Base-by-base conservation (phyloP, 441 rosid species). In the Erysimum cheiri region DNA sequence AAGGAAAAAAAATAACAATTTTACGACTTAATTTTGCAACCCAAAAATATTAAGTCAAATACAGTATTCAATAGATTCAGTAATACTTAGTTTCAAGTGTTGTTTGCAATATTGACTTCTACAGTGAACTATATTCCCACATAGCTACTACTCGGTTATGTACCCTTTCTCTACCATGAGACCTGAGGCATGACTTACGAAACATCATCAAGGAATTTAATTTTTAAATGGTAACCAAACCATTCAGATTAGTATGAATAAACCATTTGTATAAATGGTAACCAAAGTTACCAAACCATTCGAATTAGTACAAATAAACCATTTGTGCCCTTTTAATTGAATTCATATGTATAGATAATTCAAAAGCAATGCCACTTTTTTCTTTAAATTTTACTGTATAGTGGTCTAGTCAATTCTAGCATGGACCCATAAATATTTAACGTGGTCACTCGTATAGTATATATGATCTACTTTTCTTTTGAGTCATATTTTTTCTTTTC, bases 381-480 rank as follows among this genome's bases (percentile, higher is more conserved):
- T 31, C 56, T 53, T 74, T 68, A 54, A 35, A 17, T 36, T 68
- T 74, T 15, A 74, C 78, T 56, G 65, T 68, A 61, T n/a, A n/a
- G 65, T 68, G 69, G 78, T 74, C 65, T 74, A 44, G 78, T 74
- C 78, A 68, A 74, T 68, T 74, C 74, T 54, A 46, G 53, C 60
- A 61, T 74, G 78, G 74, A 68, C 74, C 78, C 78, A 74, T 69
- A 74, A 74, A 68, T 68, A 74, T 74, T 44, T 61, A 74, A 74
- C 74, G 64, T 74, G 64, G 70, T 68, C 69, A 74, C 65, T 74
- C 54, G 64, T 54, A 74, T 74, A 74, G 69, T 67, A 31, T 60
- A 36, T 54, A 66, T 60, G 73, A 74, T 74, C 64, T 68, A 74
- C 78, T 68, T 68, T 74, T 68, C 56, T 73, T 60, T 53, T 5